These are phyloP conservation scores for Rhodotorula sphaerocarpa DNA, from an alignment of 768 basidiomycete genomes.

Conservation along the genomic window DNA sequence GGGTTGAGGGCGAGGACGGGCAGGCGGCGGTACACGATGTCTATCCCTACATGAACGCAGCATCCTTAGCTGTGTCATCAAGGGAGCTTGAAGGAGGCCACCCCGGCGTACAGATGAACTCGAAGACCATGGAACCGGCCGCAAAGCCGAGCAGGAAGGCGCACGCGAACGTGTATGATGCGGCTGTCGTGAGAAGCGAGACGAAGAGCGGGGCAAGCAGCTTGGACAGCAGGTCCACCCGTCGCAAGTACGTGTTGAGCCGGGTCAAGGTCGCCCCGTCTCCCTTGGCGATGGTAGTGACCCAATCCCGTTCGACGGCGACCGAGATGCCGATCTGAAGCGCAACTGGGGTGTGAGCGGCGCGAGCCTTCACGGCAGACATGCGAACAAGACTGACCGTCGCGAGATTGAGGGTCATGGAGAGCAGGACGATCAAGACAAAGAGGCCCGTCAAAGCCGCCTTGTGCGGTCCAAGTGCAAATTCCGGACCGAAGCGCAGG, in stretches of 20 bases:
- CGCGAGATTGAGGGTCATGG: slow-evolving; percentile 10
- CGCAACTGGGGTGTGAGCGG: background rate
- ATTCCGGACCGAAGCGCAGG: slow-evolving; percentile 3
- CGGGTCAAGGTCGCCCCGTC: slow-evolving; percentile 44
- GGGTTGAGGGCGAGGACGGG: slow-evolving; percentile 38
- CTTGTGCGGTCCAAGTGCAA: background rate
- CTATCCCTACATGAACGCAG: slow-evolving; percentile 45
- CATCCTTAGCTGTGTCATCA: too few relatives aligned
- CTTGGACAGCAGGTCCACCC: slow-evolving; percentile 50
- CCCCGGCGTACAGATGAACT: slow-evolving; percentile 47
- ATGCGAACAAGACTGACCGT: slow-evolving; percentile 11
- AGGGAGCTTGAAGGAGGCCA: too few relatives aligned
- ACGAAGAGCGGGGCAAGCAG: slow-evolving; percentile 52
- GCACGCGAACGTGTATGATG: slow-evolving; percentile 40
- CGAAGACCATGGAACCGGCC: slow-evolving; percentile 45
- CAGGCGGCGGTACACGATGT: slow-evolving; percentile 46
- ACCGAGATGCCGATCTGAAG: slow-evolving; percentile 46
- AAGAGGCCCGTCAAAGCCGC: slow-evolving; percentile 1
- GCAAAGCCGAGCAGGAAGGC: slow-evolving; percentile 44
- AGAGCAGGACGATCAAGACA: slow-evolving; percentile 9
- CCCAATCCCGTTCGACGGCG: slow-evolving; percentile 53
- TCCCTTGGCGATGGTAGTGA: slow-evolving; percentile 46
- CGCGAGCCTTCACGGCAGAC: too few relatives aligned
- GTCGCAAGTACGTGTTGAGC: slow-evolving; percentile 47
- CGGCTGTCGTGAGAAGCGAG: slow-evolving; percentile 47